These are phyloP conservation scores for Wickerhamiella slavikovae DNA, from an alignment of 805 yeast genomes.

Conservation along the genomic window DNA sequence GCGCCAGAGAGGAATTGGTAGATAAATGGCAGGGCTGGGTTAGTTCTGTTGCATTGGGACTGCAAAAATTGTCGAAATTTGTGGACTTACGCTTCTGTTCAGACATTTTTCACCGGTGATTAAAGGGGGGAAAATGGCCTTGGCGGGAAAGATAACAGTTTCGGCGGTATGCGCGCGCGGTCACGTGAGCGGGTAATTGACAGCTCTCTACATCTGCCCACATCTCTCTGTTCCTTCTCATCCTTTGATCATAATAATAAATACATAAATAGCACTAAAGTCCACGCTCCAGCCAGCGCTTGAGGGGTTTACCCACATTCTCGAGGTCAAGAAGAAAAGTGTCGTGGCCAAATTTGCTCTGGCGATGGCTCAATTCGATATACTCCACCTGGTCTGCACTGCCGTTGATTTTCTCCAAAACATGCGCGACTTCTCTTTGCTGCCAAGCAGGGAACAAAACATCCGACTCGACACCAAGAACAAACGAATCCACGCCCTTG, in stretches of 20 bases:
- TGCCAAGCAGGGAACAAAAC: conserved; percentile 89
- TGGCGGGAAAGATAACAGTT: no score
- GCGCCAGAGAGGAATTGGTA: conserved; percentile 90
- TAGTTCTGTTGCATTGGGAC: no score
- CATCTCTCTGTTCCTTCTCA: no score
- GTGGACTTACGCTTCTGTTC: no score
- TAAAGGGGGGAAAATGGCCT: no score
- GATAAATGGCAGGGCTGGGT: conserved; percentile 54
- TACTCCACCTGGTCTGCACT: conserved; percentile 27
- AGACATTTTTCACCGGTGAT: no score
- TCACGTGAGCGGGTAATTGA: no score
- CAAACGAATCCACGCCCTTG: conserved; percentile 43
- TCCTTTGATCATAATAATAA: no score
- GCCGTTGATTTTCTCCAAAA: conserved; percentile 20
- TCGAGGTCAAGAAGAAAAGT: conserved; percentile 66
- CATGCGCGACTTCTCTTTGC: conserved; percentile 58
- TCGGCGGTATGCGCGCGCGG: no score
- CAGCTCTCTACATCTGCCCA: no score
- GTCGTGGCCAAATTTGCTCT: conserved; percentile 78
- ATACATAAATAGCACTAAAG: no score
- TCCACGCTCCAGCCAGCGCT: conserved; percentile 40
- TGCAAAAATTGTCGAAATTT: no score
- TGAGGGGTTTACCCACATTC: conserved; percentile 61
- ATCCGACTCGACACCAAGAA: conserved; percentile 85
- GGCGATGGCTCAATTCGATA: conserved; percentile 53